Evolutionary conservation across 2,329 filamentous ascomycete species (phyloP).

Genomic region (Tolypocladium amazonense): DNA sequence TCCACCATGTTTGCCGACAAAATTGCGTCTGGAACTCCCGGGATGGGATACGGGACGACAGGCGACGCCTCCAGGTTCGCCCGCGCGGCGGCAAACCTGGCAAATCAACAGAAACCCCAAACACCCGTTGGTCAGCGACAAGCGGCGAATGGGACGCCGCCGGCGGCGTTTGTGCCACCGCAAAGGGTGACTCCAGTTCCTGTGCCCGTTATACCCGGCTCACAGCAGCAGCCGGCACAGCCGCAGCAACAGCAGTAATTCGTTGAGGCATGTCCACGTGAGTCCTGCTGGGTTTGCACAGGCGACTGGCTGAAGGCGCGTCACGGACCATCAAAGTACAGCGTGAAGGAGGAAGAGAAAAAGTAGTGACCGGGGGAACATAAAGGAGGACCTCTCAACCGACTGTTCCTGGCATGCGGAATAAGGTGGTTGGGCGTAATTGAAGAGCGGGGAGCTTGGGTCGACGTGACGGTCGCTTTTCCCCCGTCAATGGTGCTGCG

Average conservation of each 20-base stretch:
- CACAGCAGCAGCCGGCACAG: conserved; percentile 10
- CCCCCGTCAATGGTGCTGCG: background rate
- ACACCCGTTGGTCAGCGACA: conserved; percentile 20
- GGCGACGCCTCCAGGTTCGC: conserved; percentile 20
- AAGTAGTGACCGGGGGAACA: background rate
- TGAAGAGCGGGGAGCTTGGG: background rate
- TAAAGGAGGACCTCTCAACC: background rate
- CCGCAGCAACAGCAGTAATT: background rate
- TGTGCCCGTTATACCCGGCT: conserved; percentile 29
- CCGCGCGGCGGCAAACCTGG: conserved; percentile 24
- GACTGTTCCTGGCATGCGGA: background rate
- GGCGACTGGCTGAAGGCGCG: background rate
- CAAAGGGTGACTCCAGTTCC: conserved; percentile 34
- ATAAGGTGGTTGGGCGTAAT: background rate
- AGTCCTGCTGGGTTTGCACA: background rate
- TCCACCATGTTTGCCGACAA: conserved; percentile 29
- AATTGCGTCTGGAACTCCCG: conserved; percentile 29
- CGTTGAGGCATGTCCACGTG: background rate
- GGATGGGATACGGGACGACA: conserved; percentile 26
- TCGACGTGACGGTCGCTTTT: background rate
- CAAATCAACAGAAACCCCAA: conserved; percentile 24
- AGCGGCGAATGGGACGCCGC: conserved; percentile 24
- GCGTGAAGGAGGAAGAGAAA: no score
- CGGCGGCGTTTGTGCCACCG: conserved; percentile 18
- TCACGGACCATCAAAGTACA: background rate